Base-by-base conservation (phyloP, 164 flowering plant species). In the Protea cynaroides region DNA sequence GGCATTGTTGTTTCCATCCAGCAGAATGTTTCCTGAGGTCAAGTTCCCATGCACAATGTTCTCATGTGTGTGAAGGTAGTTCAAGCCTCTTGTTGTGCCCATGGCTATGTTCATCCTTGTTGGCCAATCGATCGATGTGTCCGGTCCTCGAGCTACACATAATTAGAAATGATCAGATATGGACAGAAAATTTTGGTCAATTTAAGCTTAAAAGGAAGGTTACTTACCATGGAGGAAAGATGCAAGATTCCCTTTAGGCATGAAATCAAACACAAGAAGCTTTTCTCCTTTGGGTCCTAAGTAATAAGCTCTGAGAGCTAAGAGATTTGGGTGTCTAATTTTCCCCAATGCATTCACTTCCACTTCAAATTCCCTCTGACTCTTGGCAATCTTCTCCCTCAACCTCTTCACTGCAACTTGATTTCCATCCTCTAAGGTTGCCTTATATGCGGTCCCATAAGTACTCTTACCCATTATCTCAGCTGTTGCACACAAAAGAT, bases 231-330 rank as follows among this genome's bases (percentile, higher is more conserved):
- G 99, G 63, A 95, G 96, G 76, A 86, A 92, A 15, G 97, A 78
- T 51, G 99, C 83, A 50, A 95, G 94, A 62, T 92, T 95, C 8
- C 99, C 99, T 57, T 71, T 87, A 10, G 97, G 72, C 92, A 90
- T 80, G 84, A 75, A 86, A 82, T 95, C 99, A 65, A 84, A 95
- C 59, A 90, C 97, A 19, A 95, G 94, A 67, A 95, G 96, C 82
- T 92, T 95, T 81, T 95, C 99, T 63, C 96, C 96, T 71, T 88
- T 95, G 37, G 97, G 97, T 9, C 99, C 99, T 73, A 89, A 64
- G 75, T 95, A 95, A 67, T 90, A 95, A 14, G 99, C 96, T 57
- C 99, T 79, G 10, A 95, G 82, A 6, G 96, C 82, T 36, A 87
- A 65, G 24, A 95, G 85, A 75, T 95, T 88, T 0, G 76, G 86